Base-by-base conservation (phyloP, 2,329 filamentous ascomycete genomes). In the Fusarium goolgardi region DNA sequence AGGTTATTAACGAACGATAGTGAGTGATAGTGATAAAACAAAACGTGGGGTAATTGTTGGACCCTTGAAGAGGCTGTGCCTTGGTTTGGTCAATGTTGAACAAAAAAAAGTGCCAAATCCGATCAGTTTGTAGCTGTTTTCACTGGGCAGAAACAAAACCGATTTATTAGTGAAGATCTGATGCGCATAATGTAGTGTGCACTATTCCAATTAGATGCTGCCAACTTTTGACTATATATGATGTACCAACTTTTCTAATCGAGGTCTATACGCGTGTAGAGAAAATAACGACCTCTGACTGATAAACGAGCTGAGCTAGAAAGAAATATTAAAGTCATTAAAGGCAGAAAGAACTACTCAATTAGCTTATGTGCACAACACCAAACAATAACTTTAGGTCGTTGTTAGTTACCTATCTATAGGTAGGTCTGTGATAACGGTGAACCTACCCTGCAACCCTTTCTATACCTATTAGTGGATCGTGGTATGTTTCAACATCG, bases 41-140 rank as follows among this genome's bases (percentile, higher is more conserved):
- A 50, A 67, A 57, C 59, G 63, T 67, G 64, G 63, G 63, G 64
- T 63, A 47, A 49, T 39, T 27, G 20, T 41, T 55, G 39, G 63
- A 49, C 34, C 47, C 50, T 61, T 29, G 49, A 27, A 55, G 49
- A 35, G 58, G 59, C 50, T 57, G 59, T 34, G 58, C 43, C 58
- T 47, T 39, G 35, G n/a, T 39, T 39, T 39, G 12, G 35, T 39
- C 37, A 11, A 39, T 20, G 25, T 44, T 44, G 35, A 52, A 53
- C n/a, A 15, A 7, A 35, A 35, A 35, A 27, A 27, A n/a, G 15
- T 16, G 13, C 37, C 56, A 31, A 50, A 66, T 62, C 39, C 47
- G 40, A 41, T 58, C 41, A 51, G 32, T 44, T 31, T 58, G 34
- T 32, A 29, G 12, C 39, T 45, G 16, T 31, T 25, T 25, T 20